Evolutionary conservation across 352 stramenopile genomes (phyloP).

Genomic region (Phytopythium vexans): DNA sequence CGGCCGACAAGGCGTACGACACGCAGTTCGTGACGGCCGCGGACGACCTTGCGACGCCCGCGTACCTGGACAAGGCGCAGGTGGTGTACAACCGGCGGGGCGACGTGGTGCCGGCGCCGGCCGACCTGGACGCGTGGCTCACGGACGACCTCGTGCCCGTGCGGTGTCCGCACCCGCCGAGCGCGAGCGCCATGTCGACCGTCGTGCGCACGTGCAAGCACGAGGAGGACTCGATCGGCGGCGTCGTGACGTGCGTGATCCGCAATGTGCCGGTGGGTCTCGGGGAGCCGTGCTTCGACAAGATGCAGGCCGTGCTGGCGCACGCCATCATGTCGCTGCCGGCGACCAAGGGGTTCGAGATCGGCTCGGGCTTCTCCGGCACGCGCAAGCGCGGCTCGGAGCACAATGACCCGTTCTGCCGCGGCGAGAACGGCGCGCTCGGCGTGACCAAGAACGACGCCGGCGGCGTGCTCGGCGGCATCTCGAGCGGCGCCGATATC

Average conservation of each 20-base stretch:
- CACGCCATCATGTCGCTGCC: slow-evolving; percentile 99
- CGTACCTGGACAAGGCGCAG: slow-evolving; percentile 94
- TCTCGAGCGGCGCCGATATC: slow-evolving; percentile 98
- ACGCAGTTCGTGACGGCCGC: slow-evolving; percentile 55
- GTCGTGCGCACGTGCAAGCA: slow-evolving; percentile 92
- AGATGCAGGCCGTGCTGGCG: slow-evolving; percentile 97
- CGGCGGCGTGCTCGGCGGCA: slow-evolving; percentile 97
- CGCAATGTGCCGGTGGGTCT: slow-evolving; percentile 96
- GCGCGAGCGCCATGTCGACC: slow-evolving; percentile 94
- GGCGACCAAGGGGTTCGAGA: slow-evolving; percentile 99
- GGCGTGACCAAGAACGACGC: slow-evolving; percentile 86
- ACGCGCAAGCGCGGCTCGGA: slow-evolving; percentile 95
- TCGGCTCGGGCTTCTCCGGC: slow-evolving; percentile 93
- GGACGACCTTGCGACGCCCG: slow-evolving; percentile 58
- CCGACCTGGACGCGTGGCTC: slow-evolving; percentile 60
- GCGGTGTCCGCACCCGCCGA: slow-evolving; percentile 92
- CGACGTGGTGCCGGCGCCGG: slow-evolving; percentile 44
- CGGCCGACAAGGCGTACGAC: slow-evolving; percentile 71
- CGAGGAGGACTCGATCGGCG: slow-evolving; percentile 89
- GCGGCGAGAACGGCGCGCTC: slow-evolving; percentile 45
- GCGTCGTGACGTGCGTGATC: slow-evolving; percentile 96
- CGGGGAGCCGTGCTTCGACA: slow-evolving; percentile 99
- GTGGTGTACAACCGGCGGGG: slow-evolving; percentile 86
- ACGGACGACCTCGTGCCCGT: slow-evolving; percentile 89
- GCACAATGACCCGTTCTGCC: slow-evolving; percentile 98